Evolutionary conservation across 2,329 filamentous ascomycete species (phyloP).

Genomic region (Xylogone sp.): DNA sequence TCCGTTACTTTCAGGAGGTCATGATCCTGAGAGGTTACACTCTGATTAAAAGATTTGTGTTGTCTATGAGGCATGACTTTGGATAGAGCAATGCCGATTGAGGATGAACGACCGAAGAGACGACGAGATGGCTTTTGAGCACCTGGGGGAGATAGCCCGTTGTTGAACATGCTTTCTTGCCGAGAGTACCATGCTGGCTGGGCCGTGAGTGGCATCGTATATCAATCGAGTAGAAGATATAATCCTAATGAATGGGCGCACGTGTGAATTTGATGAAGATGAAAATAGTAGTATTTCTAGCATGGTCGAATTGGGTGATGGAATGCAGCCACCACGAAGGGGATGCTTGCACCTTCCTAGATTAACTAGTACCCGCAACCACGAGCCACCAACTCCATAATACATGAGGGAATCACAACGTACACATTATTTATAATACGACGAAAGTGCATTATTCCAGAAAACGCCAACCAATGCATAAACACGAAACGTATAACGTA

Average conservation of each 20-base stretch:
- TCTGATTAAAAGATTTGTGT: not conserved
- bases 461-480: not conserved
- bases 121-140: not conserved
- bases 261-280: too few relatives aligned
- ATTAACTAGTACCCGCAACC: not conserved
- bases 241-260: too few relatives aligned
- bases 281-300: too few relatives aligned
- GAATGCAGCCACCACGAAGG: too few relatives aligned
- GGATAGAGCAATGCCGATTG: not conserved
- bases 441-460: too few relatives aligned
- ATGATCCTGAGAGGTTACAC: not conserved
- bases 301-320: too few relatives aligned
- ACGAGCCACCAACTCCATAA: too few relatives aligned
- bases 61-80: not conserved
- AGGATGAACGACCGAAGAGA: not conserved
- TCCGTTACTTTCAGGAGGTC: not conserved
- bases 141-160: not conserved
- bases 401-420: not conserved
- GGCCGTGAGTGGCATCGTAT: too few relatives aligned
- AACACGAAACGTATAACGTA: not conserved
- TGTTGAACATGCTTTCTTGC: not conserved
- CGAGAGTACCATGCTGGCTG: not conserved
- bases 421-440: too few relatives aligned
- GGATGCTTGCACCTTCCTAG: too few relatives aligned
- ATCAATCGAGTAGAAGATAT: too few relatives aligned